Conservation (phyloP, 768 basidiomycete genomes). For the Hypholoma fasciculare region DNA sequence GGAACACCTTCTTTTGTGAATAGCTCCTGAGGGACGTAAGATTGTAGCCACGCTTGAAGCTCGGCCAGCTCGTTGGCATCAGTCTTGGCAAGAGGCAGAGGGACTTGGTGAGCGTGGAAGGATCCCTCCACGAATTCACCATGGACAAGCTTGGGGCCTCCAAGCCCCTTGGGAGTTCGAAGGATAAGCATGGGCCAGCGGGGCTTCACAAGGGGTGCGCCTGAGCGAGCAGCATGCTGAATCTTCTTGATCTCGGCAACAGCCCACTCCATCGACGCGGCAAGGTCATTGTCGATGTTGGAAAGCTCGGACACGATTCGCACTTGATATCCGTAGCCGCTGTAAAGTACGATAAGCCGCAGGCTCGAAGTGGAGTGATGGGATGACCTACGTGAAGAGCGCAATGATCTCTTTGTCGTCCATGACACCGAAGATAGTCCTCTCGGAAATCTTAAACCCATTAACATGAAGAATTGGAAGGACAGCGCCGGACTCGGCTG, state of each 20-base stretch:
- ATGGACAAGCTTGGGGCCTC: constrained; percentile 63
- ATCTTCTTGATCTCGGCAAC: constrained; percentile 71
- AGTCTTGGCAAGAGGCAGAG: constrained; percentile 71
- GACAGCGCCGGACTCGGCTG: constrained; percentile 86
- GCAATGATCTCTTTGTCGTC: constrained; percentile 80
- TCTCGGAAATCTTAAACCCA: constrained; percentile 88
- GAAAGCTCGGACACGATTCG: constrained; percentile 72
- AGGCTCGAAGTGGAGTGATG: neutral
- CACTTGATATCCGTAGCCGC: constrained; percentile 88
- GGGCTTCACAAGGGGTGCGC: constrained; percentile 82
- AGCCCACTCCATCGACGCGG: constrained; percentile 83
- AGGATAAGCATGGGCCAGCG: constrained; percentile 88
- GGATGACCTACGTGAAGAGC: constrained; percentile 63
- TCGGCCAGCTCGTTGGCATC: constrained; percentile 59
- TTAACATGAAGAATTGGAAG: constrained; percentile 90
- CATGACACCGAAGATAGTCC: constrained; percentile 90
- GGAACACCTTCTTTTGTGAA: constrained; percentile 59
- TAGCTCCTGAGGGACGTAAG: constrained; percentile 69
- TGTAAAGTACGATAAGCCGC: constrained; percentile 21
- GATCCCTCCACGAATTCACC: constrained; percentile 81
- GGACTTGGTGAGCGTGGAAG: constrained; percentile 88
- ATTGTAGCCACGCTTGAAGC: constrained; percentile 72
- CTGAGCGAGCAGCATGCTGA: constrained; percentile 74
- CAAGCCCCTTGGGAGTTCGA: constrained; percentile 83
- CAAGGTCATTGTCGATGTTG: constrained; percentile 76